Percentiles rank a stretch among this genome's conserved stretches.
phyloP scores from a whole-genome alignment of 495 filamentous ascomycete genomes.

The Wilcoxina mikolae region DNA sequence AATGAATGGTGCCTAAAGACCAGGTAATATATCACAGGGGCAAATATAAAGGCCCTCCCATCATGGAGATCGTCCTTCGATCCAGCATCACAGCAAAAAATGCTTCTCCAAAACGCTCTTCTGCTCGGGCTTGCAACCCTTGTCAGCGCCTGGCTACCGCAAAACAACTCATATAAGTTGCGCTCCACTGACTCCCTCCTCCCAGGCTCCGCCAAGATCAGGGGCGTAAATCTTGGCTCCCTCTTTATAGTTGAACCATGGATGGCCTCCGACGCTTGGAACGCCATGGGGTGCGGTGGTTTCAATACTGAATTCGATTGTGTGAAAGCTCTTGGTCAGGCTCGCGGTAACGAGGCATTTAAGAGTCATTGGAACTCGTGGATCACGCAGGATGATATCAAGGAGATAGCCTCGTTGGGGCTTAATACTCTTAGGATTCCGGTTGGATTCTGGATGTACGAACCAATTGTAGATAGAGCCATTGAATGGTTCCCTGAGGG shows the following conservation, averaged over 20 bases:
- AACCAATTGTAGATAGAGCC: constrained; percentile 37
- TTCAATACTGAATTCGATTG: constrained; percentile 44
- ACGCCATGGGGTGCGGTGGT: constrained; percentile 40
- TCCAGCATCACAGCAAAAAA: neutral
- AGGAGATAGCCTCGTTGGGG: constrained; percentile 38
- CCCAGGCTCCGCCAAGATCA: constrained; percentile 35
- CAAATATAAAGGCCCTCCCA: too few species aligned
- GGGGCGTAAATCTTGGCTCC: constrained; percentile 47
- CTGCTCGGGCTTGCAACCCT: constrained; percentile 9
- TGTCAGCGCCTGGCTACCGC: constrained; percentile 17
- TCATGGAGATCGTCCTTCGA: too few species aligned
- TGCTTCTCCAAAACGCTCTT: constrained; percentile 3
- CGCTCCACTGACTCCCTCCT: constrained; percentile 24
- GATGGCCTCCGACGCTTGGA: constrained; percentile 40
- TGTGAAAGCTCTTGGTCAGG: constrained; percentile 39
- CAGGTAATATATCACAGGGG: too few species aligned
- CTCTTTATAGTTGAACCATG: constrained; percentile 47
- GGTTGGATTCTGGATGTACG: constrained; percentile 48
- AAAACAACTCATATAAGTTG: constrained; percentile 32
- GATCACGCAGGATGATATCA: constrained; percentile 40
- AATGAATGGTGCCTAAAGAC: too few species aligned
- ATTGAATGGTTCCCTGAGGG: constrained; percentile 46
- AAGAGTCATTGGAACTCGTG: constrained; percentile 39
- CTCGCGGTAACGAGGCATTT: constrained; percentile 31
- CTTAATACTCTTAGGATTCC: constrained; percentile 51